Conservation (phyloP, 1,284 basidiomycete genomes). For the Coniophora puteana region DNA sequence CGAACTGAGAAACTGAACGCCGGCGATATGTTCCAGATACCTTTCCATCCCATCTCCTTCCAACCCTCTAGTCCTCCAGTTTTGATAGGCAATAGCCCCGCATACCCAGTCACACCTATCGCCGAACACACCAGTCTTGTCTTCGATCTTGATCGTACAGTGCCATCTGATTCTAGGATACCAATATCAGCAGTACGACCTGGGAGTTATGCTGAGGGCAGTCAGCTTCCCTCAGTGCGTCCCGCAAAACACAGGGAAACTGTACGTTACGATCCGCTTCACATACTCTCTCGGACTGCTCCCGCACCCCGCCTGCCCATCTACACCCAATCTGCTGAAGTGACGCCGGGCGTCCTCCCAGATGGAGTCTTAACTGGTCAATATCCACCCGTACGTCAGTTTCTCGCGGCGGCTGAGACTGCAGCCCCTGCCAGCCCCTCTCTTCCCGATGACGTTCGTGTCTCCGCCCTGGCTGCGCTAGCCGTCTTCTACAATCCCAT, state of each 20-base stretch:
- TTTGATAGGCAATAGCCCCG: no score
- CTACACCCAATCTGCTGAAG: conserved; percentile 17
- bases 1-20: no score
- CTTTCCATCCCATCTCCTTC: no score
- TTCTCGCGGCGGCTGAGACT: conserved; percentile 22
- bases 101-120: no score
- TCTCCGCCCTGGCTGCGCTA: conserved; percentile 27
- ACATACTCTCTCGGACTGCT: conserved; percentile 25
- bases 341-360: conserved; percentile 27
- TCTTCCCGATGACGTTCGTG: conserved; percentile 24
- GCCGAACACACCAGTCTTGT: no score
- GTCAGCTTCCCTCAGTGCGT: conserved; percentile 16
- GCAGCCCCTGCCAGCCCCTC: conserved; percentile 27
- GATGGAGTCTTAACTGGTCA: conserved; percentile 29
- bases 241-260: conserved; percentile 23
- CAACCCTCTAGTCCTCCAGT: no score
- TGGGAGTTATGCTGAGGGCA: conserved; percentile 20
- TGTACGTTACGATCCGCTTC: conserved; percentile 28
- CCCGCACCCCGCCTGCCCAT: conserved; percentile 19
- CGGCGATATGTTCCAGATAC: no score
- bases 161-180: conserved; percentile 20
- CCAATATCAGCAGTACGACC: conserved; percentile 27
- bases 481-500: conserved; percentile 30
- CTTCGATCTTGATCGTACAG: conserved; percentile 21
- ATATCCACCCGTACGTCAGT: conserved; percentile 21